A percentile compares a stretch with the other conserved stretches of the same genome.
Conservation (phyloP, 352 stramenopile genomes). For the Phytophthora idaei region DNA sequence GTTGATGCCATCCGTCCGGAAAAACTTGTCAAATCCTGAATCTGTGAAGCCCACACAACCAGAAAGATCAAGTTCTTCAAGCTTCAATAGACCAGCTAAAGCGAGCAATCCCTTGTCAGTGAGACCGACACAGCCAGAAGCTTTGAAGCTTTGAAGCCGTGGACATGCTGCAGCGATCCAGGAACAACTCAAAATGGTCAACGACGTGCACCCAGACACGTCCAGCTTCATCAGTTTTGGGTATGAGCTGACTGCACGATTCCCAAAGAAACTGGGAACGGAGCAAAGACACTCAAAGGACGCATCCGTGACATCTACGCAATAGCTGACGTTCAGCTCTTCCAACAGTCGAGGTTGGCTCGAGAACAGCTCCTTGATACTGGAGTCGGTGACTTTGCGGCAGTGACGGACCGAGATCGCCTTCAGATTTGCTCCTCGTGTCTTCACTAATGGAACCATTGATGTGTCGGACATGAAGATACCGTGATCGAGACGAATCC, state of each 20-base stretch:
- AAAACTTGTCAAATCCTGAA: slow-evolving; percentile 47
- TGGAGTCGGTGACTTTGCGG: slow-evolving; percentile 40
- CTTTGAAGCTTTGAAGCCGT: slow-evolving; percentile 51
- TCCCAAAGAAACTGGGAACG: slow-evolving; percentile 61
- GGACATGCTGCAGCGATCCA: slow-evolving; percentile 74
- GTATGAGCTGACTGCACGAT: slow-evolving; percentile 50
- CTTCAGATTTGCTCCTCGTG: slow-evolving; percentile 36
- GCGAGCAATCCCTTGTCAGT: slow-evolving; percentile 63
- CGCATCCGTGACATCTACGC: slow-evolving; percentile 50
- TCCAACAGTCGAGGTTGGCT: slow-evolving; percentile 52
- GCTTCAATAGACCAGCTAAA: slow-evolving; percentile 52
- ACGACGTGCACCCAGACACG: slow-evolving; percentile 50
- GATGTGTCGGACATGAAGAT: slow-evolving; percentile 44
- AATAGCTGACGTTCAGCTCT: slow-evolving; percentile 66
- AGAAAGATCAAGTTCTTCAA: slow-evolving; percentile 65
- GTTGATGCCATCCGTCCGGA: slow-evolving; percentile 44
- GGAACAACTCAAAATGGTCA: slow-evolving; percentile 64
- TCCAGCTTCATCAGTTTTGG: slow-evolving; percentile 51
- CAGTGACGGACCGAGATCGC: slow-evolving; percentile 52
- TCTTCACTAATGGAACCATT: slow-evolving; percentile 46
- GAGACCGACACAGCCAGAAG: slow-evolving; percentile 45
- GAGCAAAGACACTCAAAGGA: slow-evolving; percentile 63
- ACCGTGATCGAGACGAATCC: slow-evolving; percentile 56
- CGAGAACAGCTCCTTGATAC: slow-evolving; percentile 57
- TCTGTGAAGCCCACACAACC: slow-evolving; percentile 54